Evolutionary conservation across 176 grass and related monocot genomes (phyloP), one percentile per base, ranked within the genome.

Genomic region (Thalia dealbata): DNA sequence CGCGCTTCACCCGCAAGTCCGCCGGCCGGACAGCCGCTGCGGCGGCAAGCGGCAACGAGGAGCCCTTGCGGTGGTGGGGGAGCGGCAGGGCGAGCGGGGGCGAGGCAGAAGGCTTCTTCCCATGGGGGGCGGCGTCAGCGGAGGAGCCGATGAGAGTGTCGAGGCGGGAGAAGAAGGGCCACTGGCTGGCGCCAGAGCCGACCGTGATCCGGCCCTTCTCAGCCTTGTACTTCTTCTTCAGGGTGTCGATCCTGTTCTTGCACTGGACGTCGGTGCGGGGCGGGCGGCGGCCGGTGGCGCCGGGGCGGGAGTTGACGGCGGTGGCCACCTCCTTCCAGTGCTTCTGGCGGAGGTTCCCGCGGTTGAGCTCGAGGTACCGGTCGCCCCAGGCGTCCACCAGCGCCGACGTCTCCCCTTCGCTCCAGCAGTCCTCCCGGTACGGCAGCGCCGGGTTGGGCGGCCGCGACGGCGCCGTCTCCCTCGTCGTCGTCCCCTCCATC

Each of bases 211-310:
- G 79, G 12, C 42, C 64, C 78, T 91, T 83, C 88, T 99, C 95
- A 48, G 93, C 70, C 90, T 99, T 99, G 62, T 99, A 99, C 67
- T 93, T 99, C 83, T 99, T 99, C 90, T 99, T 99, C 46, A 99
- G 87, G 71, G 95, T 99, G 52, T 99, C 95, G 75, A 99, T 88
- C 50, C 95, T 87, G 81, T 99, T 99, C 85, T 99, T 99, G 74
- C 95, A 99, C 87, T 99, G 95, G 42, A 93, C 75, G 58, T 99
- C 95, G 68, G 95, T 86, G 54, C 93, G 93, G 52, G 88, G 90
- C n/a, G 87, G 90, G 28, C 93, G 93, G 54, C 87, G 80, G 42
- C 85, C 89, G 35, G 82, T 75, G 1, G 84, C 81, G 0, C 84
- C 87, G 64, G 81, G 63, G 28, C 89, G 89, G 1, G 70, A 80